These are phyloP conservation scores for Saccharomyces hybrid DNA, from an alignment of 1,139 yeast species.

Conservation along the genomic window DNA sequence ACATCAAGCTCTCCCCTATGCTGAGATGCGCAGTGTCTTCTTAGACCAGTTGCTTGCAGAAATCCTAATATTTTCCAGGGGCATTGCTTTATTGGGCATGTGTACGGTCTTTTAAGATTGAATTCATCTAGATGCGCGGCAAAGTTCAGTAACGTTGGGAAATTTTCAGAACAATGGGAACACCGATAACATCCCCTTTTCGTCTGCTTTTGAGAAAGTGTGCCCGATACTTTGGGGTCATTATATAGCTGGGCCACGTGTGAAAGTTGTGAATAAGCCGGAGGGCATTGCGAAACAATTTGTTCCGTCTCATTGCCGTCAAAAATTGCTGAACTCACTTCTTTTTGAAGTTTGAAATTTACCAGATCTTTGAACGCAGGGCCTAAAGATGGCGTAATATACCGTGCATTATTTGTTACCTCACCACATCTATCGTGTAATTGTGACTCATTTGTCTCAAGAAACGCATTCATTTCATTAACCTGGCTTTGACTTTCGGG, in stretches of 20 bases:
- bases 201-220: slow-evolving; percentile 24
- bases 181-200: slow-evolving; percentile 48
- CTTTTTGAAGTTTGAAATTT: not conserved
- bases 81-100: slow-evolving; percentile 49
- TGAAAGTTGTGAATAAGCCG: not conserved
- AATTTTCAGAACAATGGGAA: slow-evolving; percentile 42
- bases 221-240: slow-evolving; percentile 14
- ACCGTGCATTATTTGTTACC: not conserved
- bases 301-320: not conserved
- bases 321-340: not conserved
- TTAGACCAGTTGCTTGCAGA: slow-evolving; percentile 50
- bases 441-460: not conserved
- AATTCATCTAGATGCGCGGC: slow-evolving; percentile 43
- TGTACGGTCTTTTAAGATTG: slow-evolving; percentile 37
- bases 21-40: slow-evolving; percentile 54
- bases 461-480: not conserved
- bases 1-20: slow-evolving; percentile 35
- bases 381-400: not conserved
- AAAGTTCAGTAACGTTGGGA: slow-evolving; percentile 36
- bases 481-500: not conserved
- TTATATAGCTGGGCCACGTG: not conserved
- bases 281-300: not conserved
- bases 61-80: slow-evolving; percentile 58
- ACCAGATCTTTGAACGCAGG: not conserved
- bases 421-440: not conserved